A percentile compares a stretch with the other conserved stretches of the same genome.
Conservation (phyloP, 257 asterid species). For the Ophiorrhiza pumila region DNA sequence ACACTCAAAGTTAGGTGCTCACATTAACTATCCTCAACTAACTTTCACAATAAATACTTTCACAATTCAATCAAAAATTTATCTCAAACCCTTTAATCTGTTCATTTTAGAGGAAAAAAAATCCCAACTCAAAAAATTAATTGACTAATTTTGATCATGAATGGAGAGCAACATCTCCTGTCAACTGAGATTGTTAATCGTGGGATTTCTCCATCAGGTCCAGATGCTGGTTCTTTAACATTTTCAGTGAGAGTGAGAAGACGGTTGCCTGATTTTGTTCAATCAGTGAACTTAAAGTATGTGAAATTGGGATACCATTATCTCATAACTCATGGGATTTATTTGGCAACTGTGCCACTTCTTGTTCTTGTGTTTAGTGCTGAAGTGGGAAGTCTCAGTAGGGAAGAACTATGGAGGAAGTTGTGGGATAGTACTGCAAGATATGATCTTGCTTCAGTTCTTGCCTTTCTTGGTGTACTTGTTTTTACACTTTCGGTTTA, state of each 20-base stretch:
- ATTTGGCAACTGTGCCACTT: constrained; percentile 68
- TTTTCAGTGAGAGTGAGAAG: constrained; percentile 79
- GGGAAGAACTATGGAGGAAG: constrained; percentile 75
- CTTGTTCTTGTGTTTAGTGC: constrained; percentile 66
- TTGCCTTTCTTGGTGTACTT: constrained; percentile 48
- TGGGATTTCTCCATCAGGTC: constrained; percentile 67
- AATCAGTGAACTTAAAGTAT: constrained; percentile 85
- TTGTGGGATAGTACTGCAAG: constrained; percentile 64
- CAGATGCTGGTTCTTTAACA: constrained; percentile 69
- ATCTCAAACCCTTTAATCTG: neutral
- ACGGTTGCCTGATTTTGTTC: constrained; percentile 78
- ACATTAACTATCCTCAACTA: constrained; percentile 39
- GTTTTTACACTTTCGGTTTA: constrained; percentile 61
- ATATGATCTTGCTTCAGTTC: constrained; percentile 60
- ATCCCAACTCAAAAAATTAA: neutral
- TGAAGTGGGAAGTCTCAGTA: constrained; percentile 71
- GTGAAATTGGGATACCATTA: constrained; percentile 87
- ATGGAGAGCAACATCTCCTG: constrained; percentile 63
- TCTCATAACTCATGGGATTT: constrained; percentile 68
- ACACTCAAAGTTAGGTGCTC: constrained; percentile 28
- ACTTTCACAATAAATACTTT: constrained; percentile 36
- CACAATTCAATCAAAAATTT: neutral
- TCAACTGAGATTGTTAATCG: constrained; percentile 87
- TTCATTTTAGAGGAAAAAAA: neutral
- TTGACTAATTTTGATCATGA: constrained; percentile 36